phyloP scores from a whole-genome alignment of 169 alveolate genomes.

The Eimeria maxima region DNA sequence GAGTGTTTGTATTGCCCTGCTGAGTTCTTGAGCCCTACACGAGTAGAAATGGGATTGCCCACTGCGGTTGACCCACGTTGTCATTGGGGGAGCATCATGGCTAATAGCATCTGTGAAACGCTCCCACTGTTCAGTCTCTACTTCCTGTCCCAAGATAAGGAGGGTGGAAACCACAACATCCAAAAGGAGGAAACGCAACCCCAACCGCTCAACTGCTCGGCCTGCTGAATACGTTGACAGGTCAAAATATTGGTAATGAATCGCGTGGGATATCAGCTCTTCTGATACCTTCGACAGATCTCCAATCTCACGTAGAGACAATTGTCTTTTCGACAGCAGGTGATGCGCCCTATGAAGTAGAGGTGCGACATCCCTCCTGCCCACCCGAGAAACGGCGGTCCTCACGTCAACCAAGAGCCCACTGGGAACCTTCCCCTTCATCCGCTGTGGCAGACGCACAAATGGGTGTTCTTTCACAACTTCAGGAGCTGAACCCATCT shows the following conservation, averaged over 20 bases:
- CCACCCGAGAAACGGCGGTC: neutral
- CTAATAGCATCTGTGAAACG: neutral
- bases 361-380: neutral
- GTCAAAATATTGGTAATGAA: neutral
- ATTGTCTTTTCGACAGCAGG: neutral
- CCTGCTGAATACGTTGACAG: neutral
- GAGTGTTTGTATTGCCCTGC: neutral
- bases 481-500: neutral
- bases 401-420: neutral
- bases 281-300: neutral
- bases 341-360: neutral
- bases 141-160: neutral
- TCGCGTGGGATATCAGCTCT: neutral
- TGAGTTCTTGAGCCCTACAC: neutral
- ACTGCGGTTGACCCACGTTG: neutral
- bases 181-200: neutral
- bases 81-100: neutral
- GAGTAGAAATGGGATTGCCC: neutral
- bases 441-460: neutral
- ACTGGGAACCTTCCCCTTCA: neutral
- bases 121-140: neutral
- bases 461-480: neutral
- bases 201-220: slow-evolving; percentile 17
- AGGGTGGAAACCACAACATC: slow-evolving; percentile 4
- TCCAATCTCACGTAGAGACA: neutral